phyloP scores from a whole-genome alignment of 2,329 filamentous ascomycete species.

The Aureobasidium sp. region DNA sequence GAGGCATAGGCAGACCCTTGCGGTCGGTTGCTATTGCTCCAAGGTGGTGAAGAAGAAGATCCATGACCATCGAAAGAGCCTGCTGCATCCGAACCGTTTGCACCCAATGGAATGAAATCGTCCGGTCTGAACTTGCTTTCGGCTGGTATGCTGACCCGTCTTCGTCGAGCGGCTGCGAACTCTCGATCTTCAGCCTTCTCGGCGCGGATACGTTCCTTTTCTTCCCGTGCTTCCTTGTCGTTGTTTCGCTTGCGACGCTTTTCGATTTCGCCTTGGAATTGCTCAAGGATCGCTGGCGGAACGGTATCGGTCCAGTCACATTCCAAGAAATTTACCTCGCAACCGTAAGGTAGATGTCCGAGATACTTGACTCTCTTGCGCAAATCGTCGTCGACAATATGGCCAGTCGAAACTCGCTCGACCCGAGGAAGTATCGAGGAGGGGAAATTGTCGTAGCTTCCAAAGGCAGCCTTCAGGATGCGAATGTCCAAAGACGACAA shows the following conservation, averaged over 20 bases:
- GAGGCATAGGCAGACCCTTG: slow-evolving; percentile 57
- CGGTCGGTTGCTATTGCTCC: slow-evolving; percentile 51
- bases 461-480: slow-evolving; percentile 84
- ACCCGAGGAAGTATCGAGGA: slow-evolving; percentile 79
- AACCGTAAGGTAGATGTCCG: slow-evolving; percentile 79
- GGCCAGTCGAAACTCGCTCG: slow-evolving; percentile 81
- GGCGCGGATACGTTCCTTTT: slow-evolving; percentile 74
- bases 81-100: slow-evolving; percentile 23
- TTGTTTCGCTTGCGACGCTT: slow-evolving; percentile 66
- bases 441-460: slow-evolving; percentile 73
- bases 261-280: slow-evolving; percentile 70
- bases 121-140: slow-evolving; percentile 44
- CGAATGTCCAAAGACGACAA: slow-evolving; percentile 85
- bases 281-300: slow-evolving; percentile 62
- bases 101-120: slow-evolving; percentile 37
- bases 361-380: slow-evolving; percentile 82
- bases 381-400: slow-evolving; percentile 77
- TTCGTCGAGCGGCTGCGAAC: slow-evolving; percentile 61
- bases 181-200: slow-evolving; percentile 69
- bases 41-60: slow-evolving; percentile 41
- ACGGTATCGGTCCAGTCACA: slow-evolving; percentile 95
- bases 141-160: slow-evolving; percentile 45
- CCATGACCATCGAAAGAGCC: slow-evolving; percentile 27
- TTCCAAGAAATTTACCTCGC: slow-evolving; percentile 82
- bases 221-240: slow-evolving; percentile 79